Conservation (phyloP, 2,329 filamentous ascomycete genomes). For the Bipolaris sorokiniana region DNA sequence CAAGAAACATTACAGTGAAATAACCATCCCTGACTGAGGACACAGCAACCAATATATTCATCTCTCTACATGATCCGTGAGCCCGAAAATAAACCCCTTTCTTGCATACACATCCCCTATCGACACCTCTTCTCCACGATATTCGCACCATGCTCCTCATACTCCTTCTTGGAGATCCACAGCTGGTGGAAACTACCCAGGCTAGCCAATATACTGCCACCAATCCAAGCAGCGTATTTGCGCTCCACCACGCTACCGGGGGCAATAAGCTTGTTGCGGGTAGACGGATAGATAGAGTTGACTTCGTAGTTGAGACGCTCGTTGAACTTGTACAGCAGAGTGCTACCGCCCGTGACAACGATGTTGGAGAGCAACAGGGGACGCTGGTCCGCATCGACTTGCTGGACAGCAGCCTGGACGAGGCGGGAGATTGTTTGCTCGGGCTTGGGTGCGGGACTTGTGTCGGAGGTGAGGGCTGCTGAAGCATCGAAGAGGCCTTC, state of each 20-base stretch:
- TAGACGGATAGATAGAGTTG: constrained; percentile 78
- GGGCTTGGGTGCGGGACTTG: constrained; percentile 64
- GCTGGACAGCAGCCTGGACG: constrained; percentile 75
- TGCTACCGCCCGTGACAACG: constrained; percentile 88
- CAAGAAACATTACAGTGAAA: background rate
- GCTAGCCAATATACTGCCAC: constrained; percentile 92
- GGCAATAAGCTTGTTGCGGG: constrained; percentile 86
- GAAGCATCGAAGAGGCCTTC: constrained; percentile 92
- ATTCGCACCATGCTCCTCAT: constrained; percentile 88
- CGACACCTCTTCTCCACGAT: constrained; percentile 98
- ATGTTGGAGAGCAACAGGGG: constrained; percentile 85
- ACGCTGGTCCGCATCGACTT: constrained; percentile 87
- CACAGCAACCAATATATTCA: constrained; percentile 1
- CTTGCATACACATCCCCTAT: constrained; percentile 51
- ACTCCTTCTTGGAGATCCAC: constrained; percentile 98
- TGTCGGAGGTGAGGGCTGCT: constrained; percentile 65
- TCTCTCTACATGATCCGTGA: constrained; percentile 1
- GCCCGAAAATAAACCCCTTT: background rate
- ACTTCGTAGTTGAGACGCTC: constrained; percentile 89
- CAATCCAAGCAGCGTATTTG: constrained; percentile 93
- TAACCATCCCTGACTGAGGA: background rate
- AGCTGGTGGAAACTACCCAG: constrained; percentile 98
- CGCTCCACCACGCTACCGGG: constrained; percentile 86
- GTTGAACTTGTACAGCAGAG: constrained; percentile 87
- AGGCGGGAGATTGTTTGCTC: constrained; percentile 83